A percentile compares a stretch with the other conserved stretches of the same genome.
Conservation (phyloP, 2,329 filamentous ascomycete genomes). For the Aquanectria penicillioides region DNA sequence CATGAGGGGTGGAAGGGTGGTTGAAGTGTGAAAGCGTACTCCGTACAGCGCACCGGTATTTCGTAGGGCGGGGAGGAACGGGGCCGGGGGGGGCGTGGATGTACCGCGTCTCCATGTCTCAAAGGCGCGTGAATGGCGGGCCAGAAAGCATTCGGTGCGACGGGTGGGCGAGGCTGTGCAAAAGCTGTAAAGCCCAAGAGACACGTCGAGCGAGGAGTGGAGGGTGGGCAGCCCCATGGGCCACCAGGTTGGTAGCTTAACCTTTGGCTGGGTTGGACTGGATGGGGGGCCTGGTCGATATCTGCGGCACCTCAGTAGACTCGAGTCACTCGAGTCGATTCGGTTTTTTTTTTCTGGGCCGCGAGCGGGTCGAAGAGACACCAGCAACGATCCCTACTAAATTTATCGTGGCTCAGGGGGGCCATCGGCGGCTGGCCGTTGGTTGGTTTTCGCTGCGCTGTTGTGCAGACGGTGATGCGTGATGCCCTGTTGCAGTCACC, state of each 20-base stretch:
- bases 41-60: too few relatives aligned
- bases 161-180: slow-evolving; percentile 38
- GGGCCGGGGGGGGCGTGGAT: slow-evolving; percentile 15
- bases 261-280: slow-evolving; percentile 1
- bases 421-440: slow-evolving; percentile 13
- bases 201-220: slow-evolving; percentile 36
- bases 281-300: slow-evolving; percentile 3
- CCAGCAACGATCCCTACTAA: slow-evolving; percentile 30
- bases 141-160: slow-evolving; percentile 25
- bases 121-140: slow-evolving; percentile 20
- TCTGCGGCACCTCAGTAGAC: slow-evolving; percentile 9
- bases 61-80: slow-evolving; percentile 22
- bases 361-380: slow-evolving; percentile 9
- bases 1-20: too few relatives aligned
- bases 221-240: slow-evolving; percentile 16
- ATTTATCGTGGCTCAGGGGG: slow-evolving; percentile 29
- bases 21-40: too few relatives aligned
- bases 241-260: slow-evolving; percentile 10
- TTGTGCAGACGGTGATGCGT: not conserved
- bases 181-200: slow-evolving; percentile 17
- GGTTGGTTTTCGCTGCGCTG: too few relatives aligned
- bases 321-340: slow-evolving; percentile 14
- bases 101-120: slow-evolving; percentile 21
- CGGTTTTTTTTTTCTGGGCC: slow-evolving; percentile 18
- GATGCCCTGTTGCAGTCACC: not conserved